phyloP scores from a whole-genome alignment of 2,329 filamentous ascomycete genomes.

The Coniochaeta hoffmannii region DNA sequence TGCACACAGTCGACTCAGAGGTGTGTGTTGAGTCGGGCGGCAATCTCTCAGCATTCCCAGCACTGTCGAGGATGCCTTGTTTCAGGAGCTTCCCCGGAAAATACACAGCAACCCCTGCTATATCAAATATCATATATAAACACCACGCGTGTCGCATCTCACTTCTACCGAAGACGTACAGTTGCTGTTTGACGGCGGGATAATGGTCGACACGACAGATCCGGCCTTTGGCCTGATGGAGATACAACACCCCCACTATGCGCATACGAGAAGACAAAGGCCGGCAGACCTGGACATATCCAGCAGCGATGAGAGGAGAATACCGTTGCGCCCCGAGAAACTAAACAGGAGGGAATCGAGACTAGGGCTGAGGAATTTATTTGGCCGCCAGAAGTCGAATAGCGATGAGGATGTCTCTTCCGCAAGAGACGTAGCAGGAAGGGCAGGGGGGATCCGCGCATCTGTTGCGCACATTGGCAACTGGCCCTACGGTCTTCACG shows the following conservation, averaged over 20 bases:
- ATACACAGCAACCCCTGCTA: background rate
- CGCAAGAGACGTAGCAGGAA: constrained; percentile 20
- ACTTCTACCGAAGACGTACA: background rate
- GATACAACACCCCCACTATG: constrained; percentile 21
- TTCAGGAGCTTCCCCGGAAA: background rate
- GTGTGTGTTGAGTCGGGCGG: background rate
- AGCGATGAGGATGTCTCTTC: constrained; percentile 22
- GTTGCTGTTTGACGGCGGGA: constrained; percentile 4
- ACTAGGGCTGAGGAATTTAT: constrained; percentile 43
- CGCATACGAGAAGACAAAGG: constrained; percentile 26
- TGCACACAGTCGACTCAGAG: background rate
- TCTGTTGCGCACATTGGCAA: constrained; percentile 38
- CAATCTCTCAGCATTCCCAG: background rate
- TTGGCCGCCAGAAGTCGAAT: constrained; percentile 34
- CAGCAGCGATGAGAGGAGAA: constrained; percentile 25
- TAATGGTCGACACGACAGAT: constrained; percentile 11
- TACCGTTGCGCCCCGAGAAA: constrained; percentile 35
- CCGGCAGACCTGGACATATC: constrained; percentile 28
- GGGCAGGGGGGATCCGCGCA: constrained; percentile 32
- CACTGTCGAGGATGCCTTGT: background rate
- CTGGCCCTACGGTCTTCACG: constrained; percentile 31
- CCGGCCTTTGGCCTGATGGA: constrained; percentile 18
- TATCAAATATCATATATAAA: constrained; percentile 1
- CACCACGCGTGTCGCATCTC: background rate
- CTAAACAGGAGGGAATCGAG: constrained; percentile 41